Percentiles rank a stretch among this genome's conserved stretches.
These are phyloP conservation scores for Cucumis sativus DNA, from an alignment of 306 rosid genomes.

Conservation along the genomic window DNA sequence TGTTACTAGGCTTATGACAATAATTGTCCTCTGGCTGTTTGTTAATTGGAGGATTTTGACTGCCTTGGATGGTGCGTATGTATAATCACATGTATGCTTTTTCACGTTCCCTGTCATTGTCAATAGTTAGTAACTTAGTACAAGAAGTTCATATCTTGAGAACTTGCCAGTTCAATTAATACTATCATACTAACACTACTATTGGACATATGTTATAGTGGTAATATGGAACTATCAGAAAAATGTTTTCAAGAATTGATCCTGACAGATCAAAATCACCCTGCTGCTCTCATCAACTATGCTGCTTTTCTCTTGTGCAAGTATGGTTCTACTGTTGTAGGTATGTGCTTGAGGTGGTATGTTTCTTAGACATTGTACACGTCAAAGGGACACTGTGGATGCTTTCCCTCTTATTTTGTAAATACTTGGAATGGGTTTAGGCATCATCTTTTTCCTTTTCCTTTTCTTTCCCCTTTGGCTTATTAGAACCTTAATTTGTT, in stretches of 20 bases:
- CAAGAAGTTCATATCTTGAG: background rate
- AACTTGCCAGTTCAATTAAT: background rate
- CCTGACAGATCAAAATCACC: conserved; percentile 90
- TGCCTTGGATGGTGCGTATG: background rate
- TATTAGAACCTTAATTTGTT: conserved; percentile 9
- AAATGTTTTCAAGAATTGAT: conserved; percentile 81
- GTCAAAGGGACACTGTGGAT: background rate
- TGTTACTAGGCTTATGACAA: background rate
- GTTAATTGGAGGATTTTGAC: background rate
- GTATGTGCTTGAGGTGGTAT: conserved; percentile 21
- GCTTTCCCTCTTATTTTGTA: background rate
- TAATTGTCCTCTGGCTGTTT: background rate
- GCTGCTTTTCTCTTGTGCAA: conserved; percentile 70
- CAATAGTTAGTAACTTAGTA: background rate
- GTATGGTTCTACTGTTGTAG: conserved; percentile 76
- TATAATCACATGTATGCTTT: background rate
- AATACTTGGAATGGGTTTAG: background rate
- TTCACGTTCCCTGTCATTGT: background rate
- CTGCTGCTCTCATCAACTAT: conserved; percentile 82
- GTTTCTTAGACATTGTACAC: background rate
- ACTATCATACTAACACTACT: conserved; percentile 4
- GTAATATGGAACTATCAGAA: conserved; percentile 66
- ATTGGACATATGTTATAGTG: conserved; percentile 37
- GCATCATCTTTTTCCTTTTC: background rate
- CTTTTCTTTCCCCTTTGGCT: background rate